Base-by-base conservation (phyloP, 1,139 yeast species). In the Geotrichum cucujoidarum region DNA sequence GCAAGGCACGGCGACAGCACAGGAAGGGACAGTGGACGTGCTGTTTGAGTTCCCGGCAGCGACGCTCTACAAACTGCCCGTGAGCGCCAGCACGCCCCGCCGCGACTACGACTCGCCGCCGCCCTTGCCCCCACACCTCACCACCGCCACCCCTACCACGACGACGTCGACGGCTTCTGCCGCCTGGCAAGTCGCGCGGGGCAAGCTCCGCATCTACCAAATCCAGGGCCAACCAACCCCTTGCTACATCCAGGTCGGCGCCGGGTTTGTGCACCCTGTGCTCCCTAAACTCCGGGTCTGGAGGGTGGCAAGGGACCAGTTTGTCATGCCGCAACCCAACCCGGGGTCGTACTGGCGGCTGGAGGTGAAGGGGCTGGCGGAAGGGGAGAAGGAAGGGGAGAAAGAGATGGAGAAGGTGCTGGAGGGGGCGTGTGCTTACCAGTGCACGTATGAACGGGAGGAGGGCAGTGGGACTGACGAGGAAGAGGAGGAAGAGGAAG, bases 321-420 rank as follows among this genome's bases (percentile, higher is more conserved):
- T 81, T 57, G 71, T 83, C 1, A 60, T 83, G 31, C 85, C 89
- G 1, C 70, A 83, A 55, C 78, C 78, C 10, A 81, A 81, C 55
- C 90, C 90, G 0, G 83, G 81, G 52, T 66, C 88, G 55, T 83
- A 80, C 62, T 83, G 90, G 90, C 74, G 79, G 51, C 74, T 83
- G 2, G 72, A 72, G 31, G 60, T 82, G 7, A 20, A 18, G 7
- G 40, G 34, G 14, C 13, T 44, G 25, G 40, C 22, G 7, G 36
- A 2, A 8, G 29, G 29, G 29, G 29, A 30, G 5, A 21, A 21
- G 8, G 24, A 35, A 32, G 35, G 16, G 16, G 20, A 43, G 6
- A 22, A 37, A 17, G 35, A 16, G 6, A 22, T 24, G 18, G 25
- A 16, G 20, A 25, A 22, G 2, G 30, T 29, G 18, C 10, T 44